Base-by-base conservation (phyloP, 1,284 basidiomycete genomes). In the Xanthoconium separans region DNA sequence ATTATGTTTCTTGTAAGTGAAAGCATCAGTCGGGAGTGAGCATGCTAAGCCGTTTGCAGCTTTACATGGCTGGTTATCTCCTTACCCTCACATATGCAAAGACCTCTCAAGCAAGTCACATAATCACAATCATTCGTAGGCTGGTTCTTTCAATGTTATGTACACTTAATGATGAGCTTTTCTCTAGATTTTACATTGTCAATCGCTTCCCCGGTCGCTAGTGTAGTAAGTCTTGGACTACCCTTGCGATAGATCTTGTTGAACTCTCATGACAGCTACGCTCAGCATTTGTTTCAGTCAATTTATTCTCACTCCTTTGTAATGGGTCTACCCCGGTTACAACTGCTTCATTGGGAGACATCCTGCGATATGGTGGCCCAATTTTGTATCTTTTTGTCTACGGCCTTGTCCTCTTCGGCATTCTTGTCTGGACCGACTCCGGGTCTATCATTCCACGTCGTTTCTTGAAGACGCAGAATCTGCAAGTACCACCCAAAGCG, bases 301-400 rank as follows among this genome's bases (percentile, higher is more conserved):
- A 93, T 65, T 69, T 90, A 2, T 93, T 92, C 69, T 86, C 83
- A 8, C 73, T 92, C 16, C 80, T 91, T 1, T 92, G 90, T 62
- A 72, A 85, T 57, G 85, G 85, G 10, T 69, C 75, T 1, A 74
- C 75, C 8, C 71, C 75, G 1, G 75, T 83, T 34, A 79, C 79
- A 0, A 60, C 77, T 0, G 65, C 75, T 2, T 76, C 79, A 1
- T 72, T 83, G 53, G 80, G 81, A 8, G 61, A 69, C 47, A 83
- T 93, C 51, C 71, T 73, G 56, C 76, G 81, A 57, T 91, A 79
- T 57, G 90, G 90, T 4, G 87, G 85, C 3, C 90, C 90, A 0
- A 89, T 93, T 56, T 61, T 82, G 2, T 93, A 92, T 61, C 79
- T 91, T 50, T 76, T 91, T 56, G 58, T 84, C 27, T 80, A 84